phyloP scores from a whole-genome alignment of 192 early-diverging fungal species.

The Chytriomyces confervae region DNA sequence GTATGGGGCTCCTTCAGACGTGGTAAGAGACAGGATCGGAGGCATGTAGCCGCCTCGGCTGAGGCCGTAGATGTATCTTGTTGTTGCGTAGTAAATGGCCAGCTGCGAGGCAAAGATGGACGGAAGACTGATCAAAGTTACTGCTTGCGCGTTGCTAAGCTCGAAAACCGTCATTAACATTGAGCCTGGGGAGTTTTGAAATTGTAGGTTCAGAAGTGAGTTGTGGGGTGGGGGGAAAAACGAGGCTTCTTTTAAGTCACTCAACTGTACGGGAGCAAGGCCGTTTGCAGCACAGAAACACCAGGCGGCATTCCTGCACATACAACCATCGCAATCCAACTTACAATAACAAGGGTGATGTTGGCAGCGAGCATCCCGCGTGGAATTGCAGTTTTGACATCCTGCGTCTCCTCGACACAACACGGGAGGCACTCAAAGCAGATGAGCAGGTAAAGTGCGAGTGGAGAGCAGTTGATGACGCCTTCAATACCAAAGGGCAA shows the following conservation, averaged over 20 bases:
- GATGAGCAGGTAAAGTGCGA: conserved; percentile 20
- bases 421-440: conserved; percentile 19
- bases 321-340: conserved; percentile 4
- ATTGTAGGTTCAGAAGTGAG: not conserved
- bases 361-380: conserved; percentile 15
- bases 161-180: not conserved
- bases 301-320: conserved; percentile 3
- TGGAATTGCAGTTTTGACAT: not conserved
- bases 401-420: conserved; percentile 22
- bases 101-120: conserved; percentile 4
- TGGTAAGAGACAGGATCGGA: conserved; percentile 16
- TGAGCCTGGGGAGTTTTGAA: not conserved
- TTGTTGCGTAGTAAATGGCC: conserved; percentile 7
- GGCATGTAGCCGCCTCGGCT: conserved; percentile 23
- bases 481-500: conserved; percentile 22
- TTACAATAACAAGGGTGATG: not conserved
- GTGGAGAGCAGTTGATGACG: conserved; percentile 13
- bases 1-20: conserved; percentile 23
- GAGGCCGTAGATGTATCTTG: conserved; percentile 11
- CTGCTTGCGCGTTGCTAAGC: not conserved
- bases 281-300: not conserved
- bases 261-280: conserved; percentile 4
- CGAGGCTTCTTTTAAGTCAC: not conserved
- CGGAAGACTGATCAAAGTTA: conserved; percentile 1
- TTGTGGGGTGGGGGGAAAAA: not conserved